Conservation (phyloP, 495 filamentous ascomycete species). For the Penicillium desertorum region DNA sequence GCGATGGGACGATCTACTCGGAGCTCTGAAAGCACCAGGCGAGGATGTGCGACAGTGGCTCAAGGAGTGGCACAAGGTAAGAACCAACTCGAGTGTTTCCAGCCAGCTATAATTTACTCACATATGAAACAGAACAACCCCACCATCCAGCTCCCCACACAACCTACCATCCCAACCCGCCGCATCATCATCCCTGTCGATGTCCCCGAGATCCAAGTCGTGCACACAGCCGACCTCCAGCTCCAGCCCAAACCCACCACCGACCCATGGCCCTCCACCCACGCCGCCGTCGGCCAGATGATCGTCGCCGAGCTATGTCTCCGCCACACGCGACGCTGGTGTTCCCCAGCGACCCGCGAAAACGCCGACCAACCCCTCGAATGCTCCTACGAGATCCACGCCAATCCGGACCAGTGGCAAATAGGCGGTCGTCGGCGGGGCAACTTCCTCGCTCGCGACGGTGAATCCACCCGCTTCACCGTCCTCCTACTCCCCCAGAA, state of each 20-base stretch:
- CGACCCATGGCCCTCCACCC: slow-evolving; percentile 25
- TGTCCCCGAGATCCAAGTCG: slow-evolving; percentile 78
- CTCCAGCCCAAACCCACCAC: slow-evolving; percentile 39
- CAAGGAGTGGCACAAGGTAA: slow-evolving; percentile 49
- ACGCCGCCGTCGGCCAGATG: slow-evolving; percentile 64
- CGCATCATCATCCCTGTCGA: slow-evolving; percentile 65
- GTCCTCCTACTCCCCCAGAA: slow-evolving; percentile 77
- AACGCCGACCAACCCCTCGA: slow-evolving; percentile 56
- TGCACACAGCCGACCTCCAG: slow-evolving; percentile 77
- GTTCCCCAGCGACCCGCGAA: slow-evolving; percentile 44
- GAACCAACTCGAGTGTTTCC: slow-evolving; percentile 11
- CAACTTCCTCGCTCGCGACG: slow-evolving; percentile 65
- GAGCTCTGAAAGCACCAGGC: slow-evolving; percentile 39
- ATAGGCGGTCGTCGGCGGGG: slow-evolving; percentile 77
- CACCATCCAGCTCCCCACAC: slow-evolving; percentile 36
- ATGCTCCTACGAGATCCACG: slow-evolving; percentile 82
- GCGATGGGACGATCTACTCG: slow-evolving; percentile 45
- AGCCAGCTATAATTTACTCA: slow-evolving; percentile 9
- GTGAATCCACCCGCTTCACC: slow-evolving; percentile 50
- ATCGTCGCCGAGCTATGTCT: slow-evolving; percentile 70
- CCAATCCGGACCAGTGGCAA: slow-evolving; percentile 75
- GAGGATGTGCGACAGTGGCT: slow-evolving; percentile 45
- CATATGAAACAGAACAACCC: slow-evolving; percentile 32
- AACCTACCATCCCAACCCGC: slow-evolving; percentile 37
- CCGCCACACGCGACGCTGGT: slow-evolving; percentile 78